Percentiles rank a stretch among this genome's conserved stretches.
These are phyloP conservation scores for Hortiboletus rubellus DNA, from an alignment of 1,284 basidiomycete genomes.

Conservation along the genomic window DNA sequence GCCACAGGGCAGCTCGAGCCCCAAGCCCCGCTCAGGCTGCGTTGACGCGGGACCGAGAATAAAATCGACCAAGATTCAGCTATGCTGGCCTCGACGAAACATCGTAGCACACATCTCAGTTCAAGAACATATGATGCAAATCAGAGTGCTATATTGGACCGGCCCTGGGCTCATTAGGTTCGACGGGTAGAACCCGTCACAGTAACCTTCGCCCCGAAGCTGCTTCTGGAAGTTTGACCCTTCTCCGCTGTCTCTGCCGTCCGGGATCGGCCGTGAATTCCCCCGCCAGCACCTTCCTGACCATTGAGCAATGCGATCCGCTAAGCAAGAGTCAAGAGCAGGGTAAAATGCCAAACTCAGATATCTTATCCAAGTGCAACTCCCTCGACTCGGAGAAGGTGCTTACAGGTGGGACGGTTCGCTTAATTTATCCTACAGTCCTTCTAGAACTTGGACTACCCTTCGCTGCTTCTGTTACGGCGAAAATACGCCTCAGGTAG, in stretches of 20 bases:
- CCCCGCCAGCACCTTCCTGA: not conserved
- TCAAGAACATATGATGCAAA: not conserved
- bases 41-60: not conserved
- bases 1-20: slow-evolving; percentile 27
- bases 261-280: slow-evolving; percentile 5
- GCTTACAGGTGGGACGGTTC: slow-evolving; percentile 5
- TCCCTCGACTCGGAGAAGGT: not conserved
- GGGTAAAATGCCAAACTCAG: not conserved
- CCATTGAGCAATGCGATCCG: not conserved
- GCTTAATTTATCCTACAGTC: slow-evolving; percentile 16
- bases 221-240: slow-evolving; percentile 5
- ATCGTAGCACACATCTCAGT: not conserved
- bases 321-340: not conserved
- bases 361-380: not conserved
- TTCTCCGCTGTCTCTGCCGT: slow-evolving; percentile 7
- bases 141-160: not conserved
- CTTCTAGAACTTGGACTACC: slow-evolving; percentile 41
- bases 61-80: not conserved
- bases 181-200: slow-evolving; percentile 9
- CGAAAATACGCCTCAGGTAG: slow-evolving; percentile 6
- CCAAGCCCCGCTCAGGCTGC: not conserved
- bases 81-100: no score
- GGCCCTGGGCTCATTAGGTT: not conserved
- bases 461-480: slow-evolving; percentile 45
- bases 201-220: slow-evolving; percentile 14